These are phyloP conservation scores for Euphrasia confusa DNA, from an alignment of 257 asterid genomes.

Conservation along the genomic window DNA sequence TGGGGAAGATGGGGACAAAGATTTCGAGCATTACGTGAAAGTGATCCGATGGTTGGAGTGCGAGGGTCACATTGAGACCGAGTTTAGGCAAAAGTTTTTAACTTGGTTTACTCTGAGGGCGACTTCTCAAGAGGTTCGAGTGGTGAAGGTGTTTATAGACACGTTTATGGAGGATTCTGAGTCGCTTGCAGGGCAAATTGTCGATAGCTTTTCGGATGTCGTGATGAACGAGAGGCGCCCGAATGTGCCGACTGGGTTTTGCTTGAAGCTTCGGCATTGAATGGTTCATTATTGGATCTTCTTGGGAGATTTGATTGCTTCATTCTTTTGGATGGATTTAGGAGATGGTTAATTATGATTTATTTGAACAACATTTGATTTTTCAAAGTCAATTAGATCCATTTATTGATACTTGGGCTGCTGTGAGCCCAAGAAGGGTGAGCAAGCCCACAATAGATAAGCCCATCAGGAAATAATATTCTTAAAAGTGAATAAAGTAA, in stretches of 20 bases:
- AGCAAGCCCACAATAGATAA: too few species aligned
- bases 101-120: constrained; percentile 97
- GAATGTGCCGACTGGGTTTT: constrained; percentile 60
- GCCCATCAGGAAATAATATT: too few species aligned
- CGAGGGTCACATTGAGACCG: constrained; percentile 59
- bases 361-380: not conserved
- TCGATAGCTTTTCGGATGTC: constrained; percentile 64
- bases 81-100: constrained; percentile 74
- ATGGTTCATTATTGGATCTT: not conserved
- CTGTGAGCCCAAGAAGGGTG: too few species aligned
- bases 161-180: constrained; percentile 69
- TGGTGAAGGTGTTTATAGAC: constrained; percentile 69
- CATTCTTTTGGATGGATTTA: constrained; percentile 30
- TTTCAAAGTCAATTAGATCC: too few species aligned
- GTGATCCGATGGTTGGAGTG: constrained; percentile 85
- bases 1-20: constrained; percentile 44
- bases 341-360: constrained; percentile 22
- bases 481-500: too few species aligned
- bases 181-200: constrained; percentile 81
- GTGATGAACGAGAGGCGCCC: constrained; percentile 53
- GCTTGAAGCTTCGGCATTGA: constrained; percentile 89
- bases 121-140: constrained; percentile 50
- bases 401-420: too few species aligned
- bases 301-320: constrained; percentile 17
- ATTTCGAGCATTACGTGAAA: constrained; percentile 75